A percentile compares a stretch with the other conserved stretches of the same genome.
Conservation (phyloP, 2,329 filamentous ascomycete species). For the Orbilia quercus region DNA sequence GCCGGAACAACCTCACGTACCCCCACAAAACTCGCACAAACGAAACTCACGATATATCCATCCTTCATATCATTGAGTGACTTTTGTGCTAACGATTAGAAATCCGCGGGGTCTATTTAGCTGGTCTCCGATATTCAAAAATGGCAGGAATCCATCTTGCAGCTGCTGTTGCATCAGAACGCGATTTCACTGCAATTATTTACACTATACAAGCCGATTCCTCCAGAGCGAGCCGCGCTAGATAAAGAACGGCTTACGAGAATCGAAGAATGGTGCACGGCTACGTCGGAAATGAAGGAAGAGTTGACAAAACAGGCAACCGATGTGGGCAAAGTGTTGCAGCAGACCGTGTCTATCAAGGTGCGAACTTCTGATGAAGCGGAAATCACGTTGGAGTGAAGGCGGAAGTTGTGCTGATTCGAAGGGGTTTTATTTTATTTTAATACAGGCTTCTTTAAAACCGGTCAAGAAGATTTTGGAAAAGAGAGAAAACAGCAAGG, state of each 20-base stretch:
- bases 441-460: conserved; percentile 67
- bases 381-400: not conserved
- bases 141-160: conserved; percentile 38
- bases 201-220: conserved; percentile 35
- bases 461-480: conserved; percentile 85
- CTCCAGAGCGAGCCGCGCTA: conserved; percentile 31
- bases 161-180: conserved; percentile 52
- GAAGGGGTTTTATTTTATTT: not conserved
- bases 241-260: conserved; percentile 35
- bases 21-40: not conserved
- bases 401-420: not conserved
- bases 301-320: conserved; percentile 21
- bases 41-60: not conserved
- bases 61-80: too few species aligned
- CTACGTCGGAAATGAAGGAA: conserved; percentile 41
- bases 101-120: conserved; percentile 7
- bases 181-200: conserved; percentile 33
- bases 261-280: conserved; percentile 34
- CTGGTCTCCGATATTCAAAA: conserved; percentile 39
- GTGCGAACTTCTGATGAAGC: conserved; percentile 3
- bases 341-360: conserved; percentile 31
- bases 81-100: not conserved
- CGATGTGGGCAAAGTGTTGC: conserved; percentile 24
- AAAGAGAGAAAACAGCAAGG: conserved; percentile 82
- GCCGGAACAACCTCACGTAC: not conserved